Evolutionary conservation across 495 filamentous ascomycete genomes (phyloP), one percentile per base, ranked within the genome.

Genomic region (Penicillium verhagenii): DNA sequence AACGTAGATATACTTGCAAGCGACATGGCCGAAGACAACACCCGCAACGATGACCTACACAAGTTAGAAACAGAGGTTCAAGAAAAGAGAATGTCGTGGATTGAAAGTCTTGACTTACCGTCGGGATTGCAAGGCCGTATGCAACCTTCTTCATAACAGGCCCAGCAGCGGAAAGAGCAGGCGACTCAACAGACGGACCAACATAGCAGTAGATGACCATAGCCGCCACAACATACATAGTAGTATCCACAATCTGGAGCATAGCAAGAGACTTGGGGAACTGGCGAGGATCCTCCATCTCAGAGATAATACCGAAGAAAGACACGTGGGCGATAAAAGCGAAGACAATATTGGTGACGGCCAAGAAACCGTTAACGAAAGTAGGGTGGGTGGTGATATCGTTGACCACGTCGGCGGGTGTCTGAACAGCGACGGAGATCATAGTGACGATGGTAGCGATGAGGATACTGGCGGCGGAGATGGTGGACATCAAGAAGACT

Each of bases 111-210:
- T 29, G 26, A 68, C 57, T 25, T 18, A 73, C 82, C 21, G 86
- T 89, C 0, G 89, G 89, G 9, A 89, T 71, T 4, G 88, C 89
- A 42, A 93, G 72, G 5, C 89, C 89, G 58, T 86, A 94, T 1
- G 87, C 85, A 11, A 92, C 68, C 68, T 89, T 91, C 53, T 82
- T 79, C 14, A 92, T 65, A 0, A 82, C 24, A 1, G 73, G 71
- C 10, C 82, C 77, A 8, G 87, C 83, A 0, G 85, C 85, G 14
- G 84, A 79, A 0, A 93, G 78, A 4, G 89, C 88, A 0, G 90
- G 90, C 1, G 84, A 85, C 6, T 72, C 58, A 37, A 93, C 89
- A n/a, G 72, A 69, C 1, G 68, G 66, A 18, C 90, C 90, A 2
- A 84, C 83, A 63, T 83, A 93, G 62, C 67, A 70, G 72, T 92